Base-by-base conservation (phyloP, 768 basidiomycete genomes). In the Cyclocybe aegerita region DNA sequence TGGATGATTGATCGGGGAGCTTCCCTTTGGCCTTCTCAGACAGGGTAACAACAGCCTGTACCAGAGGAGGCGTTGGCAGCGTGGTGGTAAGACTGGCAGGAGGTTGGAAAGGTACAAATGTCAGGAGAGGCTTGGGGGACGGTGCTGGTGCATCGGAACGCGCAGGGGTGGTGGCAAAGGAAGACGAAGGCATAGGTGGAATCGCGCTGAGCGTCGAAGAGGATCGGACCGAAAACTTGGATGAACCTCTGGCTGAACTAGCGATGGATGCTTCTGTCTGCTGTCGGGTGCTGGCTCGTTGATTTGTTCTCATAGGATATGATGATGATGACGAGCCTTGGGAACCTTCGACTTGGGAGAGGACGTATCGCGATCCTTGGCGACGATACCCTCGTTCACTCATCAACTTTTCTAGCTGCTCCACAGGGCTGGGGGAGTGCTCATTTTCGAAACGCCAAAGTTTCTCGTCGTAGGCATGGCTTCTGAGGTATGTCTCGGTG, bases 401-500 rank as follows among this genome's bases (percentile, higher is more conserved):
- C 37, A 60, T 43, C 9, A 63, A 39, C n/a, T 54, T 51, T 0
- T 31, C 49, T 58, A 66, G 63, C 35, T 63, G 55, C 8, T 51
- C 43, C 12, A 63, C 50, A 29, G 52, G 49, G 33, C 60, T 50
- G 7, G 57, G 47, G 30, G 46, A 16, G 29, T 46, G 41, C 16
- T 53, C 23, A 38, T 37, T 43, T 49, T 42, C 15, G 34, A 35
- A 16, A n/a, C 23, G 39, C 10, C 58, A 59, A 9, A 70, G 58
- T 53, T 82, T 82, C 44, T 81, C 78, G 0, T 72, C 61, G 45
- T 70, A 76, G 0, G 73, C 80, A 53, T 81, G 77, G 2, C 61
- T 61, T 29, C 71, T 70, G 1, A 77, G 66, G 11, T 65, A 66
- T 0, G 80, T 81, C 37, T 66, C 60, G 1, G 67, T 71, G 49